Evolutionary conservation across 257 asterid species (phyloP).

Genomic region (Verbascum thapsus): DNA sequence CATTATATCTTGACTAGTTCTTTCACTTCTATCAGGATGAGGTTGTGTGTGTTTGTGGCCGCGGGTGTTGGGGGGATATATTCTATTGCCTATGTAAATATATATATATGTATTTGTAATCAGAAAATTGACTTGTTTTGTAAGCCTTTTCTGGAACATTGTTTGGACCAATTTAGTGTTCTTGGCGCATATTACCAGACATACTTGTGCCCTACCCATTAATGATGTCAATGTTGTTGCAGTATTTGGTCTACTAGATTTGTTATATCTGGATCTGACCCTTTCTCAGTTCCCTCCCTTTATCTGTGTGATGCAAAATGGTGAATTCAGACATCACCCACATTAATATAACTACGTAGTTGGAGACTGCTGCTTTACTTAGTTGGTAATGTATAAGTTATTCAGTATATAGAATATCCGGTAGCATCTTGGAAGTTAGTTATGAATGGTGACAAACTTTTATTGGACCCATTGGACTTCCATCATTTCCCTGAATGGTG

Average conservation of each 20-base stretch:
- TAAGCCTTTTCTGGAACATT: conserved; percentile 11
- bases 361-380: conserved; percentile 11
- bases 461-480: not conserved
- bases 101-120: too few species aligned
- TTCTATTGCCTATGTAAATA: too few species aligned
- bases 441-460: not conserved
- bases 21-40: not conserved
- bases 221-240: not conserved
- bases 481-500: conserved; percentile 6
- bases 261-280: not conserved
- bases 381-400: not conserved
- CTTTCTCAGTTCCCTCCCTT: not conserved
- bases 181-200: conserved; percentile 16
- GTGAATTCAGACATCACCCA: not conserved
- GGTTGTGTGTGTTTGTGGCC: too few species aligned
- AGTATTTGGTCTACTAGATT: not conserved
- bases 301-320: conserved; percentile 16
- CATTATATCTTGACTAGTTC: not conserved
- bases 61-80: too few species aligned
- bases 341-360: not conserved
- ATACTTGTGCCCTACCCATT: conserved; percentile 3
- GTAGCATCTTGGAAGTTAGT: conserved; percentile 15
- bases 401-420: conserved; percentile 10
- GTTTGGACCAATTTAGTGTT: not conserved
- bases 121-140: conserved; percentile 16